Evolutionary conservation across 352 stramenopile species (phyloP).

Genomic region (Pythium dissimile): DNA sequence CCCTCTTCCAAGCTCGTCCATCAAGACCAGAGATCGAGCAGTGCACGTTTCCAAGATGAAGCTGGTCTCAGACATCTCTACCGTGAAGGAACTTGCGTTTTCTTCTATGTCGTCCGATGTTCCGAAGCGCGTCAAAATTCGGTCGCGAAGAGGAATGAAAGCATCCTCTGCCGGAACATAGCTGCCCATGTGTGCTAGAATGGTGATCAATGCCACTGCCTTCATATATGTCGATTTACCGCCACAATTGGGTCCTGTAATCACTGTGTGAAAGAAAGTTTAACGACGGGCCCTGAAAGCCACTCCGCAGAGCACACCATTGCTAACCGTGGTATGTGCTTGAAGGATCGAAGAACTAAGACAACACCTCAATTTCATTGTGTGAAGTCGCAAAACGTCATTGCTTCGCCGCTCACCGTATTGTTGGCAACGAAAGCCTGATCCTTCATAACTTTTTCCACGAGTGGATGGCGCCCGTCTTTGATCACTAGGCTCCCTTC

Average conservation of each 20-base stretch:
- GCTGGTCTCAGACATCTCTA: conserved; percentile 90
- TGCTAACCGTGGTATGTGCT: conserved; percentile 20
- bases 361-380: too few relatives aligned
- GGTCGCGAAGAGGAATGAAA: conserved; percentile 78
- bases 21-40: conserved; percentile 73
- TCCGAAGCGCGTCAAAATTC: conserved; percentile 90
- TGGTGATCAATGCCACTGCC: conserved; percentile 82
- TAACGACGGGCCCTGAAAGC: too few relatives aligned
- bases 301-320: too few relatives aligned
- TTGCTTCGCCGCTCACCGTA: conserved; percentile 40
- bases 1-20: conserved; percentile 90
- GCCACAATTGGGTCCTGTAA: conserved; percentile 89
- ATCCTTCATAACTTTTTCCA: conserved; percentile 66
- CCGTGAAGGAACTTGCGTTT: conserved; percentile 89
- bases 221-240: conserved; percentile 91
- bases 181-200: conserved; percentile 90
- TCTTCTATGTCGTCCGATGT: conserved; percentile 93
- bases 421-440: conserved; percentile 84
- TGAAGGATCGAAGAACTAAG: conserved; percentile 22
- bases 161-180: conserved; percentile 86
- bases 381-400: too few relatives aligned
- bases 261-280: conserved; percentile 34
- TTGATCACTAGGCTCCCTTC: conserved; percentile 80
- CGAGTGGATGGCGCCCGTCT: conserved; percentile 72
- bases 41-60: conserved; percentile 83